These are phyloP conservation scores for Cylindrotheca fusiformis DNA, from an alignment of 108 stramenopile genomes.

Conservation along the genomic window DNA sequence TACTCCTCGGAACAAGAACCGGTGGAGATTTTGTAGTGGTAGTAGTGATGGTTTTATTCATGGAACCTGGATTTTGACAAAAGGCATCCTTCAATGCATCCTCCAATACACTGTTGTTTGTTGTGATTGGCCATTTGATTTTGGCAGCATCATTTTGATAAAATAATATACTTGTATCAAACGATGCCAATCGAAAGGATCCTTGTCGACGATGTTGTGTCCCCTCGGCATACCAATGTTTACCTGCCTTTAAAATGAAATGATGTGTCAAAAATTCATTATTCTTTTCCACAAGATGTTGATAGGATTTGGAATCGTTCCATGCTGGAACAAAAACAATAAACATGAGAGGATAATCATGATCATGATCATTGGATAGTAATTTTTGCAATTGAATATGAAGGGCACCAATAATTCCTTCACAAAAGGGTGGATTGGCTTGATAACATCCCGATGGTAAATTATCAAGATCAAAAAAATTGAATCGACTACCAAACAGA, in stretches of 20 bases:
- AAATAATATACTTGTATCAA: slow-evolving; percentile 83
- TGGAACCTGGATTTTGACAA: slow-evolving; percentile 29
- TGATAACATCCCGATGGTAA: slow-evolving; percentile 59
- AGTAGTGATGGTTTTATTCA: slow-evolving; percentile 25
- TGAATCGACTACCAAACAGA: slow-evolving; percentile 71
- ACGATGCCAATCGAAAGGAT: slow-evolving; percentile 70
- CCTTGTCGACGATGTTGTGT: slow-evolving; percentile 71
- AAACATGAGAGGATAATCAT: slow-evolving; percentile 89
- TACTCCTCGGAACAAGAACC: neutral
- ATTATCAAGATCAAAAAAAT: slow-evolving; percentile 64
- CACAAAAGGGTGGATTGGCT: slow-evolving; percentile 91
- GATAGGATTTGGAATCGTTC: slow-evolving; percentile 76
- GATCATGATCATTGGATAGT: slow-evolving; percentile 4
- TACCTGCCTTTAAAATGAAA: slow-evolving; percentile 49
- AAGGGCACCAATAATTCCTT: slow-evolving; percentile 68
- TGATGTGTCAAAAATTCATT: slow-evolving; percentile 47
- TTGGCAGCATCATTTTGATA: slow-evolving; percentile 67
- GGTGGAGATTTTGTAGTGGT: neutral
- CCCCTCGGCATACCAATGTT: slow-evolving; percentile 82
- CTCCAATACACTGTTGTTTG: slow-evolving; percentile 19
- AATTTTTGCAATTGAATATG: slow-evolving; percentile 50
- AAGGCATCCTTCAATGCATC: slow-evolving; percentile 51
- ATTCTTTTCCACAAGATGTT: slow-evolving; percentile 42
- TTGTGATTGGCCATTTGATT: slow-evolving; percentile 49
- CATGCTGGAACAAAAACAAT: slow-evolving; percentile 89